phyloP scores from a whole-genome alignment of 768 basidiomycete genomes.

The Porphyrellus cyaneotinctus region DNA sequence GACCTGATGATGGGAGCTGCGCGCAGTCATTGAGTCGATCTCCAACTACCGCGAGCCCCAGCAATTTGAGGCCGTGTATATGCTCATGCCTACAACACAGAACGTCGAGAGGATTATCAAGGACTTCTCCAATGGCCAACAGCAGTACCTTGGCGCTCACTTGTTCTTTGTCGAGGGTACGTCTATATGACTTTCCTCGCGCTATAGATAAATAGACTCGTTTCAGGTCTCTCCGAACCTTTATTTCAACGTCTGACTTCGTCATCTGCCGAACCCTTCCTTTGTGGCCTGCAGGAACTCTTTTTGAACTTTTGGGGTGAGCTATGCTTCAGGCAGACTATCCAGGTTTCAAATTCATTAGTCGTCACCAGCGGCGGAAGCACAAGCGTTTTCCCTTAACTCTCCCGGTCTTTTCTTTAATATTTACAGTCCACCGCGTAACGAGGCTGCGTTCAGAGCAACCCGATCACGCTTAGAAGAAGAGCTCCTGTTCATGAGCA shows the following conservation, averaged over 20 bases:
- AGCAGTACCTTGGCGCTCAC: conserved; percentile 80
- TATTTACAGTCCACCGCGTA: conserved; percentile 80
- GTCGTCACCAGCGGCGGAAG: conserved; percentile 63
- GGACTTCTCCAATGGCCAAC: conserved; percentile 65
- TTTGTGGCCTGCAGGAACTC: conserved; percentile 79
- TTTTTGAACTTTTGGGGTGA: conserved; percentile 92
- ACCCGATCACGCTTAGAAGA: conserved; percentile 80
- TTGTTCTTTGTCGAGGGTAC: conserved; percentile 91
- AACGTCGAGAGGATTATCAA: conserved; percentile 89
- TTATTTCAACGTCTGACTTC: conserved; percentile 73
- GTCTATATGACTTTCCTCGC: conserved; percentile 17
- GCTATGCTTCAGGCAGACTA: conserved; percentile 25
- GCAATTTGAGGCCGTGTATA: conserved; percentile 87
- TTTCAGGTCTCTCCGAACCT: conserved; percentile 67
- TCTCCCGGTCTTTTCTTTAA: conserved; percentile 82
- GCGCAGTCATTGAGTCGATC: conserved; percentile 87
- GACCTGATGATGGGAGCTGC: conserved; percentile 9
- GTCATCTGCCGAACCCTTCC: conserved; percentile 70
- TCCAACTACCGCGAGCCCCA: conserved; percentile 79
- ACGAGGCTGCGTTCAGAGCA: conserved; percentile 58
- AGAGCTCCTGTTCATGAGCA: conserved; percentile 74
- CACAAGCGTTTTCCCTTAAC: conserved; percentile 78
- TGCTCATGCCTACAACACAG: conserved; percentile 91
- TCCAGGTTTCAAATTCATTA: conserved; percentile 8
- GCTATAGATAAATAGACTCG: not conserved